phyloP scores from a whole-genome alignment of 805 yeast genomes.

The Wickerhamomyces bisporus region DNA sequence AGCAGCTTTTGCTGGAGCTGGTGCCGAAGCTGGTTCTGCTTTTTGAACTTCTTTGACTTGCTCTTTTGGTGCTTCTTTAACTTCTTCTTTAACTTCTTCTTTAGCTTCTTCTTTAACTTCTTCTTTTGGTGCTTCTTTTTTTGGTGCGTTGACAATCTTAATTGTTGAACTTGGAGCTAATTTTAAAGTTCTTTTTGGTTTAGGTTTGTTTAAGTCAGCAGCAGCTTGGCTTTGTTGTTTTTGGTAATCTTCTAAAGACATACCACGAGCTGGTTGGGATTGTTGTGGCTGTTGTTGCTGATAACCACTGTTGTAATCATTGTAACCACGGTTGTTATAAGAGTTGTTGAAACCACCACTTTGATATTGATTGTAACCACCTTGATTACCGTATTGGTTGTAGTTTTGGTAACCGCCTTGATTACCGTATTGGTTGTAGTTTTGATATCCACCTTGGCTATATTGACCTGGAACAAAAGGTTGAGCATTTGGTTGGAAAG shows the following conservation, averaged over 20 bases:
- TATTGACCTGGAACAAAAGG: constrained; percentile 30
- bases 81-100: constrained; percentile 21
- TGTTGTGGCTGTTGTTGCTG: constrained; percentile 17
- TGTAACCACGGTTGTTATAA: constrained; percentile 22
- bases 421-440: constrained; percentile 16
- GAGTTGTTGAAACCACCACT: constrained; percentile 24
- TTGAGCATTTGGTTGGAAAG: constrained; percentile 43
- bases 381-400: constrained; percentile 12
- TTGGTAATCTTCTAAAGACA: constrained; percentile 81
- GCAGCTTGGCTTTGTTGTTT: constrained; percentile 46
- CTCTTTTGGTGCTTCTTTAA: constrained; percentile 20
- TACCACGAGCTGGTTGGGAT: constrained; percentile 38
- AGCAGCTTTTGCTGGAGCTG: constrained; percentile 20
- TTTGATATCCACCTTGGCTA: constrained; percentile 24
- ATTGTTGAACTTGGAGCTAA: constrained; percentile 61
- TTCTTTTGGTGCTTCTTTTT: constrained; percentile 25
- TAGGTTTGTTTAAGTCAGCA: constrained; percentile 34
- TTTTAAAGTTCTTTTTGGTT: constrained; percentile 65
- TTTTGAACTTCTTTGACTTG: constrained; percentile 22
- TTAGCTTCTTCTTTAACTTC: constrained; percentile 22
- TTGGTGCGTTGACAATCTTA: constrained; percentile 51
- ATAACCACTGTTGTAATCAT: constrained; percentile 6
- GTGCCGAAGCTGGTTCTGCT: constrained; percentile 10
- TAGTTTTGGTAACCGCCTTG: constrained; percentile 16
- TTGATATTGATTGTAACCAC: constrained; percentile 12